phyloP scores from a whole-genome alignment of 208 protist genomes.

The Sergeia podlipaevii region DNA sequence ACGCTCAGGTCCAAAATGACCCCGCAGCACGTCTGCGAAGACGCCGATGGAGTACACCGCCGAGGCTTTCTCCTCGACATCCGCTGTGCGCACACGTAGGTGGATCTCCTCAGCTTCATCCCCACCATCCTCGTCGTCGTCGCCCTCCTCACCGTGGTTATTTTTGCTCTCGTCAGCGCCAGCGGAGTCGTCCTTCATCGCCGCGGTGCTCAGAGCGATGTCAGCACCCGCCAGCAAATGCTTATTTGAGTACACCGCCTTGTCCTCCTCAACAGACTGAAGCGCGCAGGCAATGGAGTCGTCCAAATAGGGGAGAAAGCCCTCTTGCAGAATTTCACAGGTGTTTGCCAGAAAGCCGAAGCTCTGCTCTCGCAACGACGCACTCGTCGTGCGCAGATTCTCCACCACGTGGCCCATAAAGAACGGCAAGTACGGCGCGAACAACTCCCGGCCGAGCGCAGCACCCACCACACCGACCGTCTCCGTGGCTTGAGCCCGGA shows the following conservation, averaged over 20 bases:
- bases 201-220: slow-evolving; percentile 14
- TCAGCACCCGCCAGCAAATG: slow-evolving; percentile 47
- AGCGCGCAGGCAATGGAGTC: slow-evolving; percentile 60
- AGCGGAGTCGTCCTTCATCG: slow-evolving; percentile 18
- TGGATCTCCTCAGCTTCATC: slow-evolving; percentile 64
- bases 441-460: slow-evolving; percentile 68
- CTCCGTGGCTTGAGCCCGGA: slow-evolving; percentile 80
- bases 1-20: slow-evolving; percentile 37
- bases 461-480: slow-evolving; percentile 70
- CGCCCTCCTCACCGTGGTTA: slow-evolving; percentile 15
- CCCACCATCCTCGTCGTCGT: slow-evolving; percentile 29
- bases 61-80: slow-evolving; percentile 81
- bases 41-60: slow-evolving; percentile 80
- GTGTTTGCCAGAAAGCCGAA: slow-evolving; percentile 86
- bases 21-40: slow-evolving; percentile 59
- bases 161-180: slow-evolving; percentile 13
- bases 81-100: slow-evolving; percentile 67
- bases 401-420: slow-evolving; percentile 68
- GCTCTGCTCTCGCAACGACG: slow-evolving; percentile 70
- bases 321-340: slow-evolving; percentile 62
- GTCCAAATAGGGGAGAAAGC: slow-evolving; percentile 60
- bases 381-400: slow-evolving; percentile 45
- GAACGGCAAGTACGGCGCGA: slow-evolving; percentile 56
- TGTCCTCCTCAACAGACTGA: slow-evolving; percentile 64
- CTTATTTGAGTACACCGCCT: slow-evolving; percentile 49